A percentile compares a stretch with the other conserved stretches of the same genome.
These are phyloP conservation scores for Perkinsus olseni DNA, from an alignment of 169 alveolate genomes.

Conservation along the genomic window DNA sequence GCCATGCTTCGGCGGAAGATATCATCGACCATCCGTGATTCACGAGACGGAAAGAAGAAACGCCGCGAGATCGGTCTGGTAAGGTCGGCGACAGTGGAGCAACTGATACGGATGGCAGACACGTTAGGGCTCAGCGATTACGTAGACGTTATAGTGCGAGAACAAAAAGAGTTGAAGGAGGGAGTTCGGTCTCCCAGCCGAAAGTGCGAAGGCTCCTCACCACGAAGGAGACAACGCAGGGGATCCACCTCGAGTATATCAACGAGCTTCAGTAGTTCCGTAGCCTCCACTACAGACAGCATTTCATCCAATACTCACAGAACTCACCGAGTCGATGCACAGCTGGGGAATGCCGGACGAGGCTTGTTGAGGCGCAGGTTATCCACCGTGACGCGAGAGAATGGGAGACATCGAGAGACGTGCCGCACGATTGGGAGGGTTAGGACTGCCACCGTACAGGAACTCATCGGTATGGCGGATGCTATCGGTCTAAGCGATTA, in stretches of 20 bases:
- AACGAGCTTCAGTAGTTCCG: not conserved
- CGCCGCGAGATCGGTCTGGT: not conserved
- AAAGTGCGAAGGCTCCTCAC: not conserved
- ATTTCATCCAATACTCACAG: not conserved
- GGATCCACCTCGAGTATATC: not conserved
- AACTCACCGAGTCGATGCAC: not conserved
- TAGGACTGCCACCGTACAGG: not conserved
- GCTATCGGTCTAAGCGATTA: not conserved
- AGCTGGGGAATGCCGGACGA: not conserved
- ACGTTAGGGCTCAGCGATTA: not conserved
- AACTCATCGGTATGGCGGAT: not conserved
- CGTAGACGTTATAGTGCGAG: not conserved
- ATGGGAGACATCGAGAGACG: not conserved
- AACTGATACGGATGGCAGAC: not conserved
- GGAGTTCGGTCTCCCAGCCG: not conserved
- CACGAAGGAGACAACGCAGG: too few relatives aligned
- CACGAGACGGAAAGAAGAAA: not conserved
- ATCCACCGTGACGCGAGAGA: not conserved
- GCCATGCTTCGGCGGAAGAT: not conserved
- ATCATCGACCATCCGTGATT: not conserved
- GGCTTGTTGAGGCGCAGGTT: not conserved
- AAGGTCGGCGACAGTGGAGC: not conserved
- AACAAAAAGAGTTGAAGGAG: not conserved
- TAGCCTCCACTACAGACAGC: not conserved
- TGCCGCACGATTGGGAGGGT: not conserved